These are phyloP conservation scores for Tuber borchii DNA, from an alignment of 495 filamentous ascomycete genomes.

Conservation along the genomic window DNA sequence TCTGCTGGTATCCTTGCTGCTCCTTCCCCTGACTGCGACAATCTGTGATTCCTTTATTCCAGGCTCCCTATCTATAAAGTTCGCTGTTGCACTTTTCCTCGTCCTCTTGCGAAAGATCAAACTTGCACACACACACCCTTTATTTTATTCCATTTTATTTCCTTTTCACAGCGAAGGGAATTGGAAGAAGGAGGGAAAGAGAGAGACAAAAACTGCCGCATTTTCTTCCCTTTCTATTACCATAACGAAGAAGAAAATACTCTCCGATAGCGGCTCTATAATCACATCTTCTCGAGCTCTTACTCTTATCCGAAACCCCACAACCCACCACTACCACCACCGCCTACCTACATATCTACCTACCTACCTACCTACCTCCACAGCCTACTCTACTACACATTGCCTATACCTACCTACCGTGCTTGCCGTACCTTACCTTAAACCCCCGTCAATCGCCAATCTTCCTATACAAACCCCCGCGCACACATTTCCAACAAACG, in stretches of 20 bases:
- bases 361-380: background rate
- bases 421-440: background rate
- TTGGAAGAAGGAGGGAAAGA: conserved; percentile 13
- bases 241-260: conserved; percentile 15
- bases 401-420: background rate
- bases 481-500: background rate
- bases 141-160: conserved; percentile 18
- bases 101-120: background rate
- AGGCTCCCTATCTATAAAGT: conserved; percentile 36
- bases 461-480: background rate
- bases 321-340: conserved; percentile 8
- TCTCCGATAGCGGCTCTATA: conserved; percentile 12
- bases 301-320: background rate
- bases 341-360: conserved; percentile 7
- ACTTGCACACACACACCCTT: conserved; percentile 1
- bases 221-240: conserved; percentile 20
- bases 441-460: conserved; percentile 1
- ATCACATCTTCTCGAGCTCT: conserved; percentile 4
- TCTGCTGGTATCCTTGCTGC: conserved; percentile 34
- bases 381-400: background rate
- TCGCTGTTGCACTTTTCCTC: conserved; percentile 27
- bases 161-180: conserved; percentile 25
- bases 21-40: conserved; percentile 29
- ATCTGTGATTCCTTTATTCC: conserved; percentile 14
- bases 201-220: conserved; percentile 14